These are phyloP conservation scores for Stagonosporopsis cucurbitacearum DNA, from an alignment of 2,329 filamentous ascomycete genomes.

Conservation along the genomic window DNA sequence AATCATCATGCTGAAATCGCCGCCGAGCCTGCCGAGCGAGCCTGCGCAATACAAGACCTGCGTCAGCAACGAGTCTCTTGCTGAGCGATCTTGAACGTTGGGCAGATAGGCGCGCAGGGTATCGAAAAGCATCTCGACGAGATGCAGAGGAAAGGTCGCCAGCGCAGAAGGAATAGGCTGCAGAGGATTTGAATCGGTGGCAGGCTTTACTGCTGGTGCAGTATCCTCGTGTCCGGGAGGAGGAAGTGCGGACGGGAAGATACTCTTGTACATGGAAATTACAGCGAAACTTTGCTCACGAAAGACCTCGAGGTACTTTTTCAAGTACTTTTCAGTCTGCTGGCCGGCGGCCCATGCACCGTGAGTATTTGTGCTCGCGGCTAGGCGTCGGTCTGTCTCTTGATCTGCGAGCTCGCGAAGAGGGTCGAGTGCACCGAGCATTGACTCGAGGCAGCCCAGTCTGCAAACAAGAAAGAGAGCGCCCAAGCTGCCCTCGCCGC, in stretches of 20 bases:
- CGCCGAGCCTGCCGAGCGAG: slow-evolving; percentile 86
- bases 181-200: slow-evolving; percentile 42
- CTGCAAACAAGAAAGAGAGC: slow-evolving; percentile 88
- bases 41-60: slow-evolving; percentile 93
- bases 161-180: slow-evolving; percentile 75
- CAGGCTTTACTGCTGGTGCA: slow-evolving; percentile 34
- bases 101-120: slow-evolving; percentile 80
- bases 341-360: slow-evolving; percentile 73
- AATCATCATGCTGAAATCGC: slow-evolving; percentile 90
- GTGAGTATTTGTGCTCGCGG: slow-evolving; percentile 45
- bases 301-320: slow-evolving; percentile 96
- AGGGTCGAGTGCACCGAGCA: slow-evolving; percentile 83
- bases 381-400: slow-evolving; percentile 64
- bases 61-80: slow-evolving; percentile 85
- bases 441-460: slow-evolving; percentile 77
- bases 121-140: slow-evolving; percentile 80
- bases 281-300: slow-evolving; percentile 97
- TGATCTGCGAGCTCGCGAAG: slow-evolving; percentile 89
- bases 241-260: slow-evolving; percentile 71
- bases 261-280: slow-evolving; percentile 90
- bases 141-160: slow-evolving; percentile 81
- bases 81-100: slow-evolving; percentile 78
- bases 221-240: slow-evolving; percentile 41
- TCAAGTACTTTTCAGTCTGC: slow-evolving; percentile 92
- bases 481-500: slow-evolving; percentile 71